Base-by-base conservation (phyloP, 352 stramenopile genomes). In the Elongisporangium anandrum region DNA sequence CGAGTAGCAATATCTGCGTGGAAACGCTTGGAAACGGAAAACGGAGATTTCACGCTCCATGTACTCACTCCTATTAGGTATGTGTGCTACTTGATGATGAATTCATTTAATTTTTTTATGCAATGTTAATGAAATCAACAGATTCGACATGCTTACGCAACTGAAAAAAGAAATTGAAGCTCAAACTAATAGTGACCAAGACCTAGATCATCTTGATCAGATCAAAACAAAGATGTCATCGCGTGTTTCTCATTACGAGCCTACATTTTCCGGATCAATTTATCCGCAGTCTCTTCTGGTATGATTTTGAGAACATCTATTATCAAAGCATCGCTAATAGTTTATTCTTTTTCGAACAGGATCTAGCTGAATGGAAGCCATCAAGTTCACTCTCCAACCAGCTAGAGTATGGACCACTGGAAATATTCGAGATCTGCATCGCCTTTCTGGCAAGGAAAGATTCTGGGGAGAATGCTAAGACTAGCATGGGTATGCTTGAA, bases 221-320 rank as follows among this genome's bases (percentile, higher is more conserved):
- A 56, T 84, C 22, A 79, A 73, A 24, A 59, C 48, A 20, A 86
- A 86, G 50, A 84, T 86, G 76, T 66, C 65, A 9, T 63, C 76
- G 10, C 59, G 76, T 22, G 65, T 84, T 3, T 56, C 64, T 41
- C 69, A 64, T 3, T 82, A 77, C 41, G 50, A 51, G n/a, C 75
- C 51, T 17, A 66, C 63, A 9, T 86, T 84, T 56, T 68, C 63
- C 5, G 76, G 76, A 0, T 5, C 60, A 15, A 49, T 86, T 10
- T 63, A 65, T 13, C 72, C 76, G 12, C 53, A 73, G 54, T 79
- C 74, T 8, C 68, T 86, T 13, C 34, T 84, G 65, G 76, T 80
- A 68, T 23, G 66, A 41, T 39, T 56, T 15, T 45, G 2, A 0
- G 4, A 47, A 19, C 2, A n/a, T 13, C 52, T 60, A 48, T 51